These are phyloP conservation scores for Brassica cretica DNA, from an alignment of 345 rosid genomes.

Conservation along the genomic window DNA sequence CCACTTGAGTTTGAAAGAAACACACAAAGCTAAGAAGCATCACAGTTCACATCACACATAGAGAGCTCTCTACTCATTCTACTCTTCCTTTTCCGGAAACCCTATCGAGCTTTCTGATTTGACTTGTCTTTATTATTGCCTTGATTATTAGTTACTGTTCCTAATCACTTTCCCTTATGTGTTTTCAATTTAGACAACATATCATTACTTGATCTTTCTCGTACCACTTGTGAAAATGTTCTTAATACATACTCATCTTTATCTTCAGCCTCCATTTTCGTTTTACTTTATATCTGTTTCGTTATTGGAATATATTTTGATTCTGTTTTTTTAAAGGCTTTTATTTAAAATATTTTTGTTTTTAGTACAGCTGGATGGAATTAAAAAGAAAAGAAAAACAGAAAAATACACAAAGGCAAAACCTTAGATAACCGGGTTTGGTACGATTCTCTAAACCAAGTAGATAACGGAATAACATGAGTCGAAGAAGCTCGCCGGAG, in stretches of 20 bases:
- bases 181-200: conserved; percentile 24
- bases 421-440: no score
- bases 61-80: conserved; percentile 25
- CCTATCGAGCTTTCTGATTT: conserved; percentile 34
- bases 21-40: conserved; percentile 38
- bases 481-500: no score
- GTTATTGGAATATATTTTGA: not conserved
- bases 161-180: conserved; percentile 26
- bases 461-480: no score
- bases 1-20: conserved; percentile 35
- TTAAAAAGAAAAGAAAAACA: no score
- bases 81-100: conserved; percentile 35
- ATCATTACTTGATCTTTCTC: conserved; percentile 15
- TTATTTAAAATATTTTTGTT: no score
- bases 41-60: conserved; percentile 36
- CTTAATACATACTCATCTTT: not conserved
- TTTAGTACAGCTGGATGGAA: no score
- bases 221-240: conserved; percentile 10
- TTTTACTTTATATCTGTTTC: not conserved
- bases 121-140: conserved; percentile 23
- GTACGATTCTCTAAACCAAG: no score
- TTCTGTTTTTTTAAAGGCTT: no score
- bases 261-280: conserved; percentile 4
- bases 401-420: no score
- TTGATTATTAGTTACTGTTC: conserved; percentile 2